A percentile compares a stretch with the other conserved stretches of the same genome.
Evolutionary conservation across 306 rosid genomes (phyloP).

Genomic region (Malus asiatica): DNA sequence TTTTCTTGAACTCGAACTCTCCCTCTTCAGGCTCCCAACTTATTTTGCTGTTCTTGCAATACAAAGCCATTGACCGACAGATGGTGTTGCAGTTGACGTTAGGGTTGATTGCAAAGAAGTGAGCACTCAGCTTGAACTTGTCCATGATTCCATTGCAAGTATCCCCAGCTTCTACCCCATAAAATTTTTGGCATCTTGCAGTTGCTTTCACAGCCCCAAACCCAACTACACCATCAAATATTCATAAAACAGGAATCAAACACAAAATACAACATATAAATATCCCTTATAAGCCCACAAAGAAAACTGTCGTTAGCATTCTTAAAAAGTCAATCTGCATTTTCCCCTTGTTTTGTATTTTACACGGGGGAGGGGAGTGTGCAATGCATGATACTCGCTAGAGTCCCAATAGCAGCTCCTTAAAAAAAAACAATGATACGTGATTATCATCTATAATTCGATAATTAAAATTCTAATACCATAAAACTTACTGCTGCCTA

Average conservation of each 20-base stretch:
- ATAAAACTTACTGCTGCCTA: background rate
- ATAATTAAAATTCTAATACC: background rate
- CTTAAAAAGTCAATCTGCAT: background rate
- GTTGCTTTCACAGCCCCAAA: background rate
- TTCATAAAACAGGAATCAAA: background rate
- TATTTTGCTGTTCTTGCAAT: background rate
- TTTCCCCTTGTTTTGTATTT: no score
- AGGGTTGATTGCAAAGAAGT: slow-evolving; percentile 1
- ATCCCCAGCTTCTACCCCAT: slow-evolving; percentile 6
- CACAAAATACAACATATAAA: background rate
- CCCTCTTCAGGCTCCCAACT: background rate
- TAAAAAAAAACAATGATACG: background rate
- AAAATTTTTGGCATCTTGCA: background rate
- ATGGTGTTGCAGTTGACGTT: slow-evolving; percentile 1
- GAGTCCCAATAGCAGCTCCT: background rate
- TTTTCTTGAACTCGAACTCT: background rate
- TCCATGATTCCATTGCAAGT: background rate
- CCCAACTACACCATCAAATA: background rate
- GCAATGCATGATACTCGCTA: background rate
- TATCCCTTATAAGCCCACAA: background rate
- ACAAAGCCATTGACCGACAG: slow-evolving; percentile 13
- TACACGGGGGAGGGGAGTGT: background rate
- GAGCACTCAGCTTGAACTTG: background rate
- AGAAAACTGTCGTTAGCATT: background rate
- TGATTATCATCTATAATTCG: background rate